Evolutionary conservation across 106 monocot genomes (phyloP).

Genomic region (Gastrodia elata): DNA sequence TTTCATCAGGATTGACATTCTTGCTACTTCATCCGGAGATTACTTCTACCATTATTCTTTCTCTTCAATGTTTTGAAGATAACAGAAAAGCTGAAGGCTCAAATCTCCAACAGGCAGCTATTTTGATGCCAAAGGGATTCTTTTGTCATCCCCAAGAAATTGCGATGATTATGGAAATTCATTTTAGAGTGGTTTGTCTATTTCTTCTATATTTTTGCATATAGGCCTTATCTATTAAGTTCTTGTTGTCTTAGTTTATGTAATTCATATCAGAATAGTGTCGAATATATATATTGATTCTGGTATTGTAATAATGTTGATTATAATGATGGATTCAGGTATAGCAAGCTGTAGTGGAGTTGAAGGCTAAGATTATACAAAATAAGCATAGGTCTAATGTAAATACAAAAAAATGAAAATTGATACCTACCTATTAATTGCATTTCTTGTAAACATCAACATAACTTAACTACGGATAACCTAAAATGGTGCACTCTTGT

Average conservation of each 20-base stretch:
- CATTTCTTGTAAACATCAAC: too few species aligned
- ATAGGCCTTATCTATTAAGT: background rate
- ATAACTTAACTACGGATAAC: too few species aligned
- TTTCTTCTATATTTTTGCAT: background rate
- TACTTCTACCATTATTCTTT: constrained; percentile 49
- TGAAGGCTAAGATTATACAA: too few species aligned
- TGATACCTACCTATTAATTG: too few species aligned
- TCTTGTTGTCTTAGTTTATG: background rate
- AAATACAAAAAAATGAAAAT: too few species aligned
- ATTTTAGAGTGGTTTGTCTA: constrained; percentile 79
- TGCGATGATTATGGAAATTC: constrained; percentile 65
- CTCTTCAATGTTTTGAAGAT: constrained; percentile 69
- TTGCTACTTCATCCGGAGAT: constrained; percentile 70
- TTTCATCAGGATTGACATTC: constrained; percentile 66
- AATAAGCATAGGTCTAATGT: too few species aligned
- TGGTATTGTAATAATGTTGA: too few species aligned
- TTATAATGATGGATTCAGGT: too few species aligned
- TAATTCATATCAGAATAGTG: too few species aligned
- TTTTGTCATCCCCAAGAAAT: constrained; percentile 85
- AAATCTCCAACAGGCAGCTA: constrained; percentile 66
- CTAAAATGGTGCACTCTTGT: too few species aligned
- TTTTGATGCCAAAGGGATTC: constrained; percentile 79
- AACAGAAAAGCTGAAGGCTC: constrained; percentile 37
- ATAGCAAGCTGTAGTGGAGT: too few species aligned
- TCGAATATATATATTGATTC: too few species aligned